These are phyloP conservation scores for Sicyos baderoa DNA, from an alignment of 306 rosid genomes.

Conservation along the genomic window DNA sequence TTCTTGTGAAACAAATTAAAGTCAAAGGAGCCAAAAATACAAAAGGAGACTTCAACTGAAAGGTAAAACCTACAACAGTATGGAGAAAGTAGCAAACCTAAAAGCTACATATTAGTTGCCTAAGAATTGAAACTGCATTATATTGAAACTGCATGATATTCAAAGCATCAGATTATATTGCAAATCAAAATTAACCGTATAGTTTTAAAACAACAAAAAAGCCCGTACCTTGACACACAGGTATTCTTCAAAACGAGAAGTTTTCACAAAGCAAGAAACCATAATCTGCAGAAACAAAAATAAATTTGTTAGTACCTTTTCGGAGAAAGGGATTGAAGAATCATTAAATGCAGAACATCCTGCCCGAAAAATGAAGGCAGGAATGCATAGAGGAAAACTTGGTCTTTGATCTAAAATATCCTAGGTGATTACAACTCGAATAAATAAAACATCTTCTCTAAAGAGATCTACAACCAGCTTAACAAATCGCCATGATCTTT, in stretches of 20 bases:
- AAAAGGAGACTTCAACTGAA: neutral
- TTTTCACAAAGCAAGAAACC: slow-evolving; percentile 94
- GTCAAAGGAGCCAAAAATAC: neutral
- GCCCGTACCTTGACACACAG: slow-evolving; percentile 75
- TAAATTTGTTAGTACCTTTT: neutral
- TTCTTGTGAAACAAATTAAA: neutral
- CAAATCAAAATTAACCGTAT: neutral
- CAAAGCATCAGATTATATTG: neutral
- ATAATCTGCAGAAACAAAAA: slow-evolving; percentile 48
- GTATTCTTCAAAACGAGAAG: slow-evolving; percentile 91
- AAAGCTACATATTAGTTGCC: neutral
- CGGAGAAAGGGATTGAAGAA: neutral
- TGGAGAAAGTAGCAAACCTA: neutral
- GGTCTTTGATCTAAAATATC: neutral
- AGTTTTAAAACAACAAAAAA: neutral
- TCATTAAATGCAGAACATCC: neutral
- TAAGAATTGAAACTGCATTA: neutral
- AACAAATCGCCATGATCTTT: too few species aligned
- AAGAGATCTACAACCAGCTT: neutral
- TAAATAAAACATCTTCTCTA: neutral
- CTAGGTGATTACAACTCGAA: neutral
- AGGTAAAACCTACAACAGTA: neutral
- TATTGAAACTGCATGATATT: neutral
- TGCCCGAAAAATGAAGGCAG: too few species aligned
- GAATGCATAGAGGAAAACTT: neutral